Evolutionary conservation across 345 rosid genomes (phyloP), one percentile per base, ranked within the genome.

Genomic region (Lenwebbia sp.): DNA sequence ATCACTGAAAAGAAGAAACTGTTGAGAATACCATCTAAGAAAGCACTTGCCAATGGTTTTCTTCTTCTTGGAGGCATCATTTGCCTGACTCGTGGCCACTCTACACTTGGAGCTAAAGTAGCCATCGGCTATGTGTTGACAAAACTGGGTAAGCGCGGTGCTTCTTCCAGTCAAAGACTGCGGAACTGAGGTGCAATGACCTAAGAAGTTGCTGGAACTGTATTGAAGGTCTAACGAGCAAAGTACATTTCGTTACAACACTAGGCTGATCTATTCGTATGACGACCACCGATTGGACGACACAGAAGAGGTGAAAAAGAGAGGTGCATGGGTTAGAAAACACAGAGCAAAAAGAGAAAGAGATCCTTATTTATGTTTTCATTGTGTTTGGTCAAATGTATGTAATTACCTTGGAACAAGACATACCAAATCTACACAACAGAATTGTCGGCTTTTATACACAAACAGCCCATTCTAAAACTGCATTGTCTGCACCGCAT

Each of bases 71-170:
- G 98, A 14, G 97, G 96, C 55, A 91, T 90, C 22, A 87, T 97
- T 85, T 97, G 94, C 90, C 90, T 97, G 83, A 91, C 98, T 28
- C 94, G 95, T 22, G 96, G 96, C 84, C 94, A 91, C 85, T 91
- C 97, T 14, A 87, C 92, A 54, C 90, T 97, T 19, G 96, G 97
- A 30, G 98, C 96, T 60, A 97, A 95, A 89, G 96, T 95, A 84
- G 97, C 94, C 22, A 86, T 96, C 91, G 98, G 97, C 65, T 97
- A 92, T 88, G 88, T 97, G 88, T 85, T 97, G 92, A 90, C 96
- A 7, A 97, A 96, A 92, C 89, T 94, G 87, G 88, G 92, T 49
- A 95, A 94, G 86, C 93, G 91, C 3, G 90, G 91, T 28, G 88
- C 90, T 84, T 90, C 92, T 41, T 84, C 89, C 76, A 84, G 91